Conservation (phyloP, 768 basidiomycete genomes). For the Terana coerulea region DNA sequence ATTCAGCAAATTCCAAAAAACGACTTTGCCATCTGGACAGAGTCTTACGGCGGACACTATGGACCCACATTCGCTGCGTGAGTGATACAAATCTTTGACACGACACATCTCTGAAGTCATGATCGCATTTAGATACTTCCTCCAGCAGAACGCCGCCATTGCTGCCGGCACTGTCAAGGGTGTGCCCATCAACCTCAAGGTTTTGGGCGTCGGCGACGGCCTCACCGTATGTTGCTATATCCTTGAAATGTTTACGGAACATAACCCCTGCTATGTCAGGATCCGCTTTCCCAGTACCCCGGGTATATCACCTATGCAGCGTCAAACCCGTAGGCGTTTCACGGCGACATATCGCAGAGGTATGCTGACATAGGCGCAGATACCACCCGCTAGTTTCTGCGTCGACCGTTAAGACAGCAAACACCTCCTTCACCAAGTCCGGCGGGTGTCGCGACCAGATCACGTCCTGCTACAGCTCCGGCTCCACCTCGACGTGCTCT, state of each 20-base stretch:
- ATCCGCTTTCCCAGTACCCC: conserved; percentile 48
- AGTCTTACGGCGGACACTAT: conserved; percentile 46
- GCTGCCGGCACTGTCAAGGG: conserved; percentile 41
- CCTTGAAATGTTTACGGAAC: not conserved
- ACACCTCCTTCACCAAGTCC: conserved; percentile 37
- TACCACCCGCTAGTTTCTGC: conserved; percentile 51
- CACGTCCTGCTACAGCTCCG: conserved; percentile 45
- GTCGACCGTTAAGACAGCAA: conserved; percentile 38
- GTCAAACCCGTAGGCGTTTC: conserved; percentile 37
- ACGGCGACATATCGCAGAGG: not conserved
- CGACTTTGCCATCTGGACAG: conserved; percentile 60
- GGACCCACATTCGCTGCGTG: conserved; percentile 34
- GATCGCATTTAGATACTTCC: conserved; percentile 39
- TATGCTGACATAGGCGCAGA: conserved; percentile 7
- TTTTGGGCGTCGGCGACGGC: conserved; percentile 61
- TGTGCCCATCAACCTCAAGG: conserved; percentile 52
- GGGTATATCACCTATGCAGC: conserved; percentile 54
- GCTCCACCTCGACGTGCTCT: conserved; percentile 47
- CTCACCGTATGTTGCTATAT: conserved; percentile 42
- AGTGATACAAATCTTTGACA: conserved; percentile 5
- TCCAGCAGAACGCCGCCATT: conserved; percentile 57
- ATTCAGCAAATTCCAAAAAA: conserved; percentile 44
- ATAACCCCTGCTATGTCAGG: conserved; percentile 19
- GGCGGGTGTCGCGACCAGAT: conserved; percentile 55
- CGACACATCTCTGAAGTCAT: not conserved